Evolutionary conservation across 2,329 filamentous ascomycete genomes (phyloP).

Genomic region (Neonectria magnoliae): DNA sequence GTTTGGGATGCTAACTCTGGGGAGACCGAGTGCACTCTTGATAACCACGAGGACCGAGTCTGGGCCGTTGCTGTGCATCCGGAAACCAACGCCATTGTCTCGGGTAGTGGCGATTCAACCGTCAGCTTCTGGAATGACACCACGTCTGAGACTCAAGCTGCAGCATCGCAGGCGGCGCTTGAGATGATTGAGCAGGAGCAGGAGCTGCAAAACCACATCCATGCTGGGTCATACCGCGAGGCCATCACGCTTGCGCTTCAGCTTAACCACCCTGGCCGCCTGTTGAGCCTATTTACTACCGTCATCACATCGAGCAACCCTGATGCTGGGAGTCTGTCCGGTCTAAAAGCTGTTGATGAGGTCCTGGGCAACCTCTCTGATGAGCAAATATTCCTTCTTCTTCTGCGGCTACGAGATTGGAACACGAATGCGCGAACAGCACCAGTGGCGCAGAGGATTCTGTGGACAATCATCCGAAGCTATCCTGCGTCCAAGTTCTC

Average conservation of each 20-base stretch:
- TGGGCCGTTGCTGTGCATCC: constrained; percentile 86
- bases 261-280: constrained; percentile 90
- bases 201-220: constrained; percentile 90
- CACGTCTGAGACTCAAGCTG: constrained; percentile 79
- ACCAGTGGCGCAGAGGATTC: constrained; percentile 83
- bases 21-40: constrained; percentile 87
- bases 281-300: constrained; percentile 84
- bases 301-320: constrained; percentile 73
- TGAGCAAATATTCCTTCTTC: constrained; percentile 84
- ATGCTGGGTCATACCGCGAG: constrained; percentile 87
- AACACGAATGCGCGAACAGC: constrained; percentile 94
- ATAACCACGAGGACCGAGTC: constrained; percentile 96
- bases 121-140: constrained; percentile 97
- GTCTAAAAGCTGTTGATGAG: constrained; percentile 78
- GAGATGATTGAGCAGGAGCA: constrained; percentile 94
- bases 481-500: constrained; percentile 84
- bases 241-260: constrained; percentile 92
- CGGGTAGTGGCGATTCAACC: constrained; percentile 90
- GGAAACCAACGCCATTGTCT: constrained; percentile 78
- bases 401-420: constrained; percentile 91
- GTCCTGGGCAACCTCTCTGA: constrained; percentile 83
- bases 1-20: constrained; percentile 91
- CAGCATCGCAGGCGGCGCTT: constrained; percentile 77
- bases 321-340: constrained; percentile 72
- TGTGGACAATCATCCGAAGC: constrained; percentile 81